These are phyloP conservation scores for Allium sativum DNA, from an alignment of 106 monocot species.

Conservation along the genomic window DNA sequence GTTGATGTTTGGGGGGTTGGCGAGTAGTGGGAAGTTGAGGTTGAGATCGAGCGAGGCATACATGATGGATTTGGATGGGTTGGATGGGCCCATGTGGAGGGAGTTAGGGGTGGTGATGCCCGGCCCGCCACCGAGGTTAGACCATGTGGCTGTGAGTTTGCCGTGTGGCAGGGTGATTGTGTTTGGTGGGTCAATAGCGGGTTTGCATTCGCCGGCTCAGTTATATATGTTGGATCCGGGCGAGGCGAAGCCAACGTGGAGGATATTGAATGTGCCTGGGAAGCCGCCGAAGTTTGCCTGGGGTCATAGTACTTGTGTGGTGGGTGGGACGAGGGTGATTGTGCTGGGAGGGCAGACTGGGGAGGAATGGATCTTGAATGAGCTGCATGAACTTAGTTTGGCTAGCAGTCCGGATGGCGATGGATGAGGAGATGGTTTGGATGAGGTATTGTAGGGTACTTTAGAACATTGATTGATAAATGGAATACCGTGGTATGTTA, in stretches of 20 bases:
- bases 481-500: too few relatives aligned
- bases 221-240: conserved; percentile 66
- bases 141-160: conserved; percentile 83
- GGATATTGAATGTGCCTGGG: conserved; percentile 68
- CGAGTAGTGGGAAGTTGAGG: conserved; percentile 75
- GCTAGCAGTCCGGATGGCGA: conserved; percentile 51
- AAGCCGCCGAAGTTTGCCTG: conserved; percentile 84
- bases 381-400: conserved; percentile 84
- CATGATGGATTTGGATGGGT: conserved; percentile 64
- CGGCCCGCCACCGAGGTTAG: conserved; percentile 66
- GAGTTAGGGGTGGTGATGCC: conserved; percentile 43
- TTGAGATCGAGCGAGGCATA: conserved; percentile 75
- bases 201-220: conserved; percentile 80
- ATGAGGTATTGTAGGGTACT: conserved; percentile 1
- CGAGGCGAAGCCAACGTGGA: conserved; percentile 76
- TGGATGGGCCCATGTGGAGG: conserved; percentile 69
- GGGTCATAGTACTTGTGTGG: conserved; percentile 95
- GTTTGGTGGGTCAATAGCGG: conserved; percentile 87
- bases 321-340: conserved; percentile 81
- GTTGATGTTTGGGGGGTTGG: conserved; percentile 88
- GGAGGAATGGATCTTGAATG: conserved; percentile 88
- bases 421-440: conserved; percentile 24
- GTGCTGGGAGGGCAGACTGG: conserved; percentile 82
- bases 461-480: too few relatives aligned
- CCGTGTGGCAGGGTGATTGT: conserved; percentile 84